Conservation (phyloP, 2,329 filamentous ascomycete species). For the Fusarium torreyae region DNA sequence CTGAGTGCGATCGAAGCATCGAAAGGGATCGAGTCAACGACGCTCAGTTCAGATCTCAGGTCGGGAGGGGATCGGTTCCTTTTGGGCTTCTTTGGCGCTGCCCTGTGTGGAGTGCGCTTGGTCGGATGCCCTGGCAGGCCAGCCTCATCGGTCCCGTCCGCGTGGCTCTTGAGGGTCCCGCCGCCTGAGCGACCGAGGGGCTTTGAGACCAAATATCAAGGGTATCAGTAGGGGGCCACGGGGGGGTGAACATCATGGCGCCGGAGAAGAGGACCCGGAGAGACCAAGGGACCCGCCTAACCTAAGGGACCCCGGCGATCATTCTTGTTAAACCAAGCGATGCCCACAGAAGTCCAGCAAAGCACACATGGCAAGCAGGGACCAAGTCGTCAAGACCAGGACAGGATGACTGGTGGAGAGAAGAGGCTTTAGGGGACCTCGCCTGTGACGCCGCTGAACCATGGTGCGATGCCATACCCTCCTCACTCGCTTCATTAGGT, state of each 20-base stretch:
- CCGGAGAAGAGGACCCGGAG: slow-evolving; percentile 39
- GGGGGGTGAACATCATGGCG: slow-evolving; percentile 23
- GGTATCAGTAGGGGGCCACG: slow-evolving; percentile 8
- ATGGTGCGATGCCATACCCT: slow-evolving; percentile 26
- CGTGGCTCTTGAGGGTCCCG: slow-evolving; percentile 42
- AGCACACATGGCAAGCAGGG: slow-evolving; percentile 35
- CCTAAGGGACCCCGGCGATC: slow-evolving; percentile 33
- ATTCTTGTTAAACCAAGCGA: slow-evolving; percentile 13
- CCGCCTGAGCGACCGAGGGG: slow-evolving; percentile 24
- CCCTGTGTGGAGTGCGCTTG: slow-evolving; percentile 24
- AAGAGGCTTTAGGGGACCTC: slow-evolving; percentile 27
- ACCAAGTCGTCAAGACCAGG: slow-evolving; percentile 11
- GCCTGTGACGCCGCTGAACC: slow-evolving; percentile 29
- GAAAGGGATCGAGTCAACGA: slow-evolving; percentile 43
- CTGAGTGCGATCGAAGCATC: slow-evolving; percentile 37
- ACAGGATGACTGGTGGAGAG: slow-evolving; percentile 17
- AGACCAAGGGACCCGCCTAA: slow-evolving; percentile 18
- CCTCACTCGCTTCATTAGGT: slow-evolving; percentile 31
- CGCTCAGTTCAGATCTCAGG: slow-evolving; percentile 44
- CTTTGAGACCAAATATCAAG: slow-evolving; percentile 32
- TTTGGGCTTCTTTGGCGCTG: slow-evolving; percentile 28
- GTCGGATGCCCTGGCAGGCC: slow-evolving; percentile 36
- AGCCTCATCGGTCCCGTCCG: slow-evolving; percentile 47
- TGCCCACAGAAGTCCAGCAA: slow-evolving; percentile 5
- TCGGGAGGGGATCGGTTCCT: slow-evolving; percentile 46